These are phyloP conservation scores for Murraya paniculata DNA, from an alignment of 345 rosid species.

Conservation along the genomic window DNA sequence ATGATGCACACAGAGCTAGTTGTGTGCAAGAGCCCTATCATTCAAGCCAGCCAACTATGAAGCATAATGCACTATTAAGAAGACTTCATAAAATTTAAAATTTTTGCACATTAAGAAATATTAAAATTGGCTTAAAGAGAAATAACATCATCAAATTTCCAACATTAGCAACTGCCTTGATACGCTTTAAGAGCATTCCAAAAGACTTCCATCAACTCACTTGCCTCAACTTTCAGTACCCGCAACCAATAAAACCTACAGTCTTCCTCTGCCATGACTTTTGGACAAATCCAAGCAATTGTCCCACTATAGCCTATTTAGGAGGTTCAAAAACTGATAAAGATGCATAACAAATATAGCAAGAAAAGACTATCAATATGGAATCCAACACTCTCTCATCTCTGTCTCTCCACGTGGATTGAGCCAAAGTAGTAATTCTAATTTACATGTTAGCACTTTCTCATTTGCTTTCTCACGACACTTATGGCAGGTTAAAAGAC, in stretches of 20 bases:
- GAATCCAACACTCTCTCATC: neutral
- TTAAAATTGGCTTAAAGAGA: neutral
- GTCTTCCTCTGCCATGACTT: neutral
- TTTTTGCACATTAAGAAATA: neutral
- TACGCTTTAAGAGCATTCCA: neutral
- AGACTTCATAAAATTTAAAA: neutral
- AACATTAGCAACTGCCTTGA: neutral
- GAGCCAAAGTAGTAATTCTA: neutral
- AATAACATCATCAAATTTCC: neutral
- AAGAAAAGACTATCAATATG: neutral
- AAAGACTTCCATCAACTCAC: neutral
- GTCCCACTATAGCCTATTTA: neutral
- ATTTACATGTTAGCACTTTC: neutral
- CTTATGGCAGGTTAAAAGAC: neutral
- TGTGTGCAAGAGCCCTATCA: neutral
- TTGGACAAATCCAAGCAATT: neutral
- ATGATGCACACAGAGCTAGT: neutral
- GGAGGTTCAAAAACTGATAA: neutral
- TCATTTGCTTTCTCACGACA: neutral
- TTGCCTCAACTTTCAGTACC: neutral
- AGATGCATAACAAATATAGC: neutral
- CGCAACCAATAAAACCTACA: neutral
- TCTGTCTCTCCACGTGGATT: neutral
- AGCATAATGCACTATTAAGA: neutral
- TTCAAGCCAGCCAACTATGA: neutral